Evolutionary conservation across 495 filamentous ascomycete species (phyloP).

Genomic region (Jackrogersella multiformis): DNA sequence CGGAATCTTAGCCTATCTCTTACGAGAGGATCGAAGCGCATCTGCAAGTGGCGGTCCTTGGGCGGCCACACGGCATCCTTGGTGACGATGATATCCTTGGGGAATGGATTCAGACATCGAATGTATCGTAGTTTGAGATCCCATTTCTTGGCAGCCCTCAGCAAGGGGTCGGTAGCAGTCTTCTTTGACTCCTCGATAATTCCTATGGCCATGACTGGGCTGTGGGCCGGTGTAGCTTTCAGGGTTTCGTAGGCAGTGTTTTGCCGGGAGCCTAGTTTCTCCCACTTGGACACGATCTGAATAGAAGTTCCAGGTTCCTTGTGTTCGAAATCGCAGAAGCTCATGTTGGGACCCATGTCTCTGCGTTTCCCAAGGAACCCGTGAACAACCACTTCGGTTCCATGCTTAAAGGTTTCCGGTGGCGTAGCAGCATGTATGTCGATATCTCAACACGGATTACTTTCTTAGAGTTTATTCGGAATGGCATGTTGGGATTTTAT

Average conservation of each 20-base stretch:
- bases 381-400: constrained; percentile 67
- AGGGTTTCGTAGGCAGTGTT: constrained; percentile 44
- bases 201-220: constrained; percentile 52
- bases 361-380: constrained; percentile 74
- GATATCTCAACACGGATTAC: constrained; percentile 49
- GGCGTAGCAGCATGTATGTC: constrained; percentile 59
- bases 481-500: neutral
- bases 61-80: constrained; percentile 74
- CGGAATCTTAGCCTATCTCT: constrained; percentile 70
- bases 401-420: constrained; percentile 42
- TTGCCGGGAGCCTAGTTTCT: constrained; percentile 31
- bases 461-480: constrained; percentile 2
- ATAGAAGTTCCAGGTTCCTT: constrained; percentile 27
- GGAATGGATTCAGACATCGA: constrained; percentile 75
- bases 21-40: constrained; percentile 73
- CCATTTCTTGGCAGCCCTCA: neutral
- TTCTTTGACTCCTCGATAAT: constrained; percentile 30
- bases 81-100: constrained; percentile 77
- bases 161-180: constrained; percentile 5
- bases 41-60: constrained; percentile 81
- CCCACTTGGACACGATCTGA: constrained; percentile 50
- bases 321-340: constrained; percentile 70
- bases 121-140: constrained; percentile 65
- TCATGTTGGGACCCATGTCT: constrained; percentile 70
- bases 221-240: constrained; percentile 47